Evolutionary conservation across 176 grass and related monocot species (phyloP).

Genomic region (Pontederia crassipes): DNA sequence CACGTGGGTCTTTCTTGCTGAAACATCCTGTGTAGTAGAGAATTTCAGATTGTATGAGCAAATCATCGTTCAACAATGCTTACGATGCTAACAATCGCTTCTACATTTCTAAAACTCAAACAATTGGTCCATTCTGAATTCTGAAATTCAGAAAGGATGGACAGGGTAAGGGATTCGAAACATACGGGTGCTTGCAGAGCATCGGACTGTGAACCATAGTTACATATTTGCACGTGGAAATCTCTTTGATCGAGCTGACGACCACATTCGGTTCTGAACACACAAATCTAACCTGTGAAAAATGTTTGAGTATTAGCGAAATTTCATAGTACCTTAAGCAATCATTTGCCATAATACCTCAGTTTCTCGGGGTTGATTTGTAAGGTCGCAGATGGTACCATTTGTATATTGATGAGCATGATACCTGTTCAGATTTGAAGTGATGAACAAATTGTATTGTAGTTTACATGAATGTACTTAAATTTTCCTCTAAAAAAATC

Average conservation of each 20-base stretch:
- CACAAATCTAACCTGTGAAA: constrained; percentile 76
- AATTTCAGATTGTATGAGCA: neutral
- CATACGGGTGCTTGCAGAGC: constrained; percentile 97
- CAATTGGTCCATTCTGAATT: neutral
- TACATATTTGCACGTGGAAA: constrained; percentile 90
- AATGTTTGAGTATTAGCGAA: neutral
- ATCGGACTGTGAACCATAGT: constrained; percentile 59
- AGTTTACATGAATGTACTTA: neutral
- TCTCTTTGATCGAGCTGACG: constrained; percentile 90
- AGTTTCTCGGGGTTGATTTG: constrained; percentile 56
- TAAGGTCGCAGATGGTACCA: constrained; percentile 84
- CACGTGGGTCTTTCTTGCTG: constrained; percentile 65
- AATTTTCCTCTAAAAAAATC: neutral
- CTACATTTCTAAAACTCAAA: neutral
- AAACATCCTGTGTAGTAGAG: constrained; percentile 51
- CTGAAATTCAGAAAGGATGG: neutral
- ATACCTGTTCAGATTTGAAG: constrained; percentile 36
- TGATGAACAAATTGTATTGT: neutral
- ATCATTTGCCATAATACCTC: constrained; percentile 38
- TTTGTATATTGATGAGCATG: constrained; percentile 85
- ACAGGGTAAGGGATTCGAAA: neutral
- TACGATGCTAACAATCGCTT: neutral
- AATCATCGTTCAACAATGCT: neutral
- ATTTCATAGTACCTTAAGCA: neutral
- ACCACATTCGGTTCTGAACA: constrained; percentile 53